Evolutionary conservation across 345 rosid genomes (phyloP).

Genomic region (Nasturtium officinale): DNA sequence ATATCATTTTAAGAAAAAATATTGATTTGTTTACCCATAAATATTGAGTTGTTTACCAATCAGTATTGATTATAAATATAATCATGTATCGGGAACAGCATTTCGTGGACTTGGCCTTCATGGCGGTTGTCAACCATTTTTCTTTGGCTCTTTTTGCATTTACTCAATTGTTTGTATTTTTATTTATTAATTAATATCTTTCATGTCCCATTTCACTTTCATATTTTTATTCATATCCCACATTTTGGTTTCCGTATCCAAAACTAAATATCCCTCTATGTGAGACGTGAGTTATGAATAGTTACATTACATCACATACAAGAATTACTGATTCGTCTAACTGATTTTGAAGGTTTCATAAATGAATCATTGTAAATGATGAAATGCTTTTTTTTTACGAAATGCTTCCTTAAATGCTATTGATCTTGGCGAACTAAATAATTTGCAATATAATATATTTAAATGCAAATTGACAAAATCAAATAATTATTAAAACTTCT

Average conservation of each 20-base stretch:
- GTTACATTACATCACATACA: constrained; percentile 26
- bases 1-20: too few relatives aligned
- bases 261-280: constrained; percentile 14
- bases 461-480: constrained; percentile 5
- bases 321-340: constrained; percentile 27
- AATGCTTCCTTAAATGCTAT: constrained; percentile 36
- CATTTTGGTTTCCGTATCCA: constrained; percentile 32
- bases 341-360: constrained; percentile 30
- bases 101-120: constrained; percentile 65
- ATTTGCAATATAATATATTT: constrained; percentile 8
- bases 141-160: constrained; percentile 46
- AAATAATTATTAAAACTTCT: not conserved
- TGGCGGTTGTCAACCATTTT: constrained; percentile 70
- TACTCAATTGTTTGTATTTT: constrained; percentile 40
- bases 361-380: constrained; percentile 22
- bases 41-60: too few relatives aligned
- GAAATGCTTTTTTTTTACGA: too few relatives aligned
- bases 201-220: constrained; percentile 31
- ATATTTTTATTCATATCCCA: constrained; percentile 26
- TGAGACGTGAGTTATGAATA: constrained; percentile 22
- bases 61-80: not conserved
- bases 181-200: constrained; percentile 29
- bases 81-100: constrained; percentile 33
- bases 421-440: not conserved
- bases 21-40: too few relatives aligned